Conservation (phyloP, 2,329 filamentous ascomycete species). For the Geosmithia morbida region DNA sequence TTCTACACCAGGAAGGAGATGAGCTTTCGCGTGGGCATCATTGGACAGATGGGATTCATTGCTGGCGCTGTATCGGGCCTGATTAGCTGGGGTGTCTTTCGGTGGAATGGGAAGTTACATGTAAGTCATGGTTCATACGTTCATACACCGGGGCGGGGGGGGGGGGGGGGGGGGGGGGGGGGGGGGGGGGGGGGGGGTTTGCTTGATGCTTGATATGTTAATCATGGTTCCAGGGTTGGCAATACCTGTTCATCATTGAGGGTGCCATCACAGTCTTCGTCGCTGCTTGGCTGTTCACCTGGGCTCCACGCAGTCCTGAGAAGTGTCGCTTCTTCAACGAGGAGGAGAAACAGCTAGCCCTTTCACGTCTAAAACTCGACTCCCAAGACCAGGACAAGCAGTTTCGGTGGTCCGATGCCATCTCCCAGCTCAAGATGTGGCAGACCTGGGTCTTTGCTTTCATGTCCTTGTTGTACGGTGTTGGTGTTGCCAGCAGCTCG, state of each 20-base stretch:
- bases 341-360: constrained; percentile 10
- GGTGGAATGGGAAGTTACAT: constrained; percentile 7
- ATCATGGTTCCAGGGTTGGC: constrained; percentile 7
- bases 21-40: constrained; percentile 5
- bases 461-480: constrained; percentile 11
- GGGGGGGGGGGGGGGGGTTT: no score
- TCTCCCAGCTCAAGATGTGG: constrained; percentile 8
- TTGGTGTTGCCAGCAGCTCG: constrained; percentile 9
- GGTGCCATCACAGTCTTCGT: constrained; percentile 10
- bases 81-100: constrained; percentile 12
- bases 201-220: not conserved
- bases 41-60: constrained; percentile 10
- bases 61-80: constrained; percentile 10
- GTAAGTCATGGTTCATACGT: constrained; percentile 1
- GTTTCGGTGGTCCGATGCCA: constrained; percentile 9
- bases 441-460: constrained; percentile 10
- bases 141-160: no score
- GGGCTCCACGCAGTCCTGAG: constrained; percentile 8
- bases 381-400: constrained; percentile 8
- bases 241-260: constrained; percentile 13
- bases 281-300: constrained; percentile 7
- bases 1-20: constrained; percentile 24
- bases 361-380: constrained; percentile 9
- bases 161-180: no score
- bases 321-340: constrained; percentile 9